These are phyloP conservation scores for Chlorencoelia australis DNA, from an alignment of 2,329 filamentous ascomycete species.

Conservation along the genomic window DNA sequence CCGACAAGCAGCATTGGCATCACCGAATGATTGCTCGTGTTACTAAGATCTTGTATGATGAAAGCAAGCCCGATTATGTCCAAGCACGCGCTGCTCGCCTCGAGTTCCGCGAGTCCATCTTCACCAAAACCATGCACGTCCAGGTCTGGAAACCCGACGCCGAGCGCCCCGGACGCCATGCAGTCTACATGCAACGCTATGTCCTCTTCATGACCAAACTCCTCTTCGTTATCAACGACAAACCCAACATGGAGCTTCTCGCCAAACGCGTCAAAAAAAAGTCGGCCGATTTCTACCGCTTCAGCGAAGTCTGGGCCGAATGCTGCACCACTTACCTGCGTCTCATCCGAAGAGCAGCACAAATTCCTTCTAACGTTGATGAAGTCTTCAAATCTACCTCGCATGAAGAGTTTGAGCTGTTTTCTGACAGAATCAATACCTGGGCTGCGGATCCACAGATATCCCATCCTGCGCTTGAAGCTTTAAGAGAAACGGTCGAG, in stretches of 20 bases:
- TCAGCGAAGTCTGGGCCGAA: constrained; percentile 20
- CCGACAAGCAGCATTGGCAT: constrained; percentile 67
- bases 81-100: constrained; percentile 46
- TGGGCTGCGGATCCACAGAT: constrained; percentile 44
- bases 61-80: constrained; percentile 34
- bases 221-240: constrained; percentile 51
- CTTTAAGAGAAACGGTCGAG: constrained; percentile 57
- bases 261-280: constrained; percentile 55
- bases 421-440: constrained; percentile 47
- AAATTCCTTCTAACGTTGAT: constrained; percentile 50
- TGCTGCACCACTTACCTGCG: constrained; percentile 26
- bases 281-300: constrained; percentile 38
- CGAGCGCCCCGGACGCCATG: constrained; percentile 60
- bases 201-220: constrained; percentile 55
- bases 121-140: constrained; percentile 64
- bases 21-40: constrained; percentile 58
- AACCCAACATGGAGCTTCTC: constrained; percentile 50
- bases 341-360: constrained; percentile 45
- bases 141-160: constrained; percentile 66
- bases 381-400: constrained; percentile 56
- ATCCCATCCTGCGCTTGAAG: constrained; percentile 42
- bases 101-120: constrained; percentile 60
- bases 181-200: constrained; percentile 64
- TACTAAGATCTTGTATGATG: constrained; percentile 52
- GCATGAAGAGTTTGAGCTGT: constrained; percentile 53